A percentile compares a stretch with the other conserved stretches of the same genome.
Evolutionary conservation across 306 rosid species (phyloP).

Genomic region (Lablab purpureus): DNA sequence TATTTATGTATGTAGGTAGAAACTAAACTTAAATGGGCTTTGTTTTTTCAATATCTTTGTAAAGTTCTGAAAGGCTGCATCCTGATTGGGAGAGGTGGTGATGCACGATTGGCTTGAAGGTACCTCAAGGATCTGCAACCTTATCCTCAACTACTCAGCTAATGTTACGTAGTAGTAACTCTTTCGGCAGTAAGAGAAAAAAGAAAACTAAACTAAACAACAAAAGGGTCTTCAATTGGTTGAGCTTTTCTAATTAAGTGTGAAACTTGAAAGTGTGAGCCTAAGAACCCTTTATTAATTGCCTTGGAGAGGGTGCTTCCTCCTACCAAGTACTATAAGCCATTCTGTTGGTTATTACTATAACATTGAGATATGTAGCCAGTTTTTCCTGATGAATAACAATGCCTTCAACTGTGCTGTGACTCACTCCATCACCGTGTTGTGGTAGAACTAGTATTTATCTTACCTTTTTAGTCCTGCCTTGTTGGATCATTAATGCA

Average conservation of each 20-base stretch:
- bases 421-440: neutral
- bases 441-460: neutral
- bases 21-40: neutral
- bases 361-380: conserved; percentile 55
- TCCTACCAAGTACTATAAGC: conserved; percentile 24
- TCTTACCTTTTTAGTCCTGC: conserved; percentile 26
- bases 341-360: conserved; percentile 46
- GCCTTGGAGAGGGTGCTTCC: conserved; percentile 50
- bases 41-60: neutral
- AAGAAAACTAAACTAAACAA: neutral
- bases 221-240: neutral
- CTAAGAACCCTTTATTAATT: conserved; percentile 38
- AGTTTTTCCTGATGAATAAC: conserved; percentile 40
- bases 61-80: conserved; percentile 50
- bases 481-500: conserved; percentile 49
- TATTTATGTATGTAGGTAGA: neutral
- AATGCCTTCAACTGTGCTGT: conserved; percentile 26
- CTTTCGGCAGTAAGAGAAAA: conserved; percentile 43
- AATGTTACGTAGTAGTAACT: conserved; percentile 26
- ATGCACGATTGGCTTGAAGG: conserved; percentile 52
- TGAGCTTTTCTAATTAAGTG: neutral
- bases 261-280: conserved; percentile 51
- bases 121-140: conserved; percentile 64
- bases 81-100: conserved; percentile 66
- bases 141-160: conserved; percentile 24